These are phyloP conservation scores for Colletotrichum sublineola DNA, from an alignment of 2,329 filamentous ascomycete species.

Conservation along the genomic window DNA sequence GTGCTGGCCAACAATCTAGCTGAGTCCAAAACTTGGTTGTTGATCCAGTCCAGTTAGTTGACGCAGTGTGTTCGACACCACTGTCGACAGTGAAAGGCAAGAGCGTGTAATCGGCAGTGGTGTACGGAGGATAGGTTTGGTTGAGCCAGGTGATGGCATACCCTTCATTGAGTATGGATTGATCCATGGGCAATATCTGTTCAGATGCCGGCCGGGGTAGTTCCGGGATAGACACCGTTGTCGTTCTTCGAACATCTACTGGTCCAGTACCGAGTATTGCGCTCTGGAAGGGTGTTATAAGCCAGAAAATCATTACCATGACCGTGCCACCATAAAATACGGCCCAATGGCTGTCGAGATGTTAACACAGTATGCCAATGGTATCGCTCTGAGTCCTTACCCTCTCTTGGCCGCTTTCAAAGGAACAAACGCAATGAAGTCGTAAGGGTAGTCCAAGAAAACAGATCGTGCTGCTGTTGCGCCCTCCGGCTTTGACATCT, in stretches of 20 bases:
- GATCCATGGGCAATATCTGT: constrained; percentile 47
- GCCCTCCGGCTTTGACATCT: constrained; percentile 63
- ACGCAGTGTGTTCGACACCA: background rate
- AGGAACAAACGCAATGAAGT: constrained; percentile 52
- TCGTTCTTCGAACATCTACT: constrained; percentile 45
- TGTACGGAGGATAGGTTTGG: constrained; percentile 60
- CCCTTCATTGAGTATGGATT: constrained; percentile 57
- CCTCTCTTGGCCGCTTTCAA: constrained; percentile 48
- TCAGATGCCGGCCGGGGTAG: constrained; percentile 42
- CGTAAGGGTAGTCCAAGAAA: constrained; percentile 65
- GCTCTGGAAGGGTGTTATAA: constrained; percentile 67
- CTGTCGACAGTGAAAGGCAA: constrained; percentile 55
- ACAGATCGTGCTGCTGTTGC: constrained; percentile 61
- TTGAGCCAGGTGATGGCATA: constrained; percentile 62
- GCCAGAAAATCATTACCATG: constrained; percentile 67
- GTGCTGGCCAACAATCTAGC: constrained; percentile 54
- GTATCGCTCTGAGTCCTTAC: constrained; percentile 50
- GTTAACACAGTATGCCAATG: background rate
- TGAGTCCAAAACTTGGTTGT: constrained; percentile 53
- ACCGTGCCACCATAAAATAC: constrained; percentile 62
- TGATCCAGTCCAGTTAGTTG: constrained; percentile 47
- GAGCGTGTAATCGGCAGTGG: constrained; percentile 56
- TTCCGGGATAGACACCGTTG: constrained; percentile 1
- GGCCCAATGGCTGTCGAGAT: constrained; percentile 62
- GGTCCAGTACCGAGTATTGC: constrained; percentile 62